phyloP scores from a whole-genome alignment of 2,329 filamentous ascomycete genomes.

The Passalora sequoiae region DNA sequence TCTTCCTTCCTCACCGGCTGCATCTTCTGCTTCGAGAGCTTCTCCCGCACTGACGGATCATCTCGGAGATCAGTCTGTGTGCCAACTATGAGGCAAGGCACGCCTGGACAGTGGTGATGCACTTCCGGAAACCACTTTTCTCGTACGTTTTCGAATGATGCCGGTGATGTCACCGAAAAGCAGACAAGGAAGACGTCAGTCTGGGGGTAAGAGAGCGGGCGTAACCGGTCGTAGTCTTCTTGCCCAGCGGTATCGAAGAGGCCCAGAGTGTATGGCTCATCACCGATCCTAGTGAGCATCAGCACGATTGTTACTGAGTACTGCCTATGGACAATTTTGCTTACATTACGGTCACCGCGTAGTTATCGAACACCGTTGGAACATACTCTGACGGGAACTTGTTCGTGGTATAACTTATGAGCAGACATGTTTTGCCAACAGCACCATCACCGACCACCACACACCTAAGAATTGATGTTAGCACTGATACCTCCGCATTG shows the following conservation, averaged over 20 bases:
- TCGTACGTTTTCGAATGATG: constrained; percentile 97
- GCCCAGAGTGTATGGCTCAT: constrained; percentile 95
- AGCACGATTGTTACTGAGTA: too few relatives aligned
- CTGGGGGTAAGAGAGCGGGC: constrained; percentile 94
- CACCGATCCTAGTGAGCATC: constrained; percentile 99
- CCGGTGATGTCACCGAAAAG: constrained; percentile 95
- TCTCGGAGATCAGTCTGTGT: constrained; percentile 96
- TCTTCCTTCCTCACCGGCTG: constrained; percentile 84
- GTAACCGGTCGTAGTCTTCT: constrained; percentile 97
- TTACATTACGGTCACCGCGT: constrained; percentile 95
- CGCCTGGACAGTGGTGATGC: constrained; percentile 95
- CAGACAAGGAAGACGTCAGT: constrained; percentile 98
- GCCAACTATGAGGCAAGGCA: constrained; percentile 94
- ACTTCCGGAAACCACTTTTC: constrained; percentile 99
- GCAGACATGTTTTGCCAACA: constrained; percentile 96
- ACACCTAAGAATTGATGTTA: constrained; percentile 60
- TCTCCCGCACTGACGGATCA: constrained; percentile 79
- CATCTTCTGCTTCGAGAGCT: constrained; percentile 96
- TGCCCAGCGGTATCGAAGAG: constrained; percentile 98
- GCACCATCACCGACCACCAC: constrained; percentile 99
- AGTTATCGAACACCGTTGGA: constrained; percentile 98
- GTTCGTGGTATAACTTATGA: constrained; percentile 99
- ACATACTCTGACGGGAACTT: constrained; percentile 99
- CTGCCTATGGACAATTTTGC: too few relatives aligned
- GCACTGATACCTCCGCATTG: too few relatives aligned